These are phyloP conservation scores for Henckelia pumila DNA, from an alignment of 257 asterid species.

Conservation along the genomic window DNA sequence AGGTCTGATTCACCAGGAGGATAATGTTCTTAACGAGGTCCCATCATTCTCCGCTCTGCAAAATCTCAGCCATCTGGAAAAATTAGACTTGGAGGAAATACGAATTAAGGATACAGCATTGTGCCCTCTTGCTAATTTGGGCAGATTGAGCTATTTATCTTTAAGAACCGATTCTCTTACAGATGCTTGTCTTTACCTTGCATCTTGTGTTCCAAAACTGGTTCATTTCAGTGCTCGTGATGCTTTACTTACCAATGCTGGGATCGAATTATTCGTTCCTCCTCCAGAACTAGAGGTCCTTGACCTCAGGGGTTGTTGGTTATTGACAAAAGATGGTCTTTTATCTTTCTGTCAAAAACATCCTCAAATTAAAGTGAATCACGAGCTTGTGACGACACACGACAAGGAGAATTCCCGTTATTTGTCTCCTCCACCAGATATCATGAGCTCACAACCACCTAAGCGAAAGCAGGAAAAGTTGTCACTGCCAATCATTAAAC, in stretches of 20 bases:
- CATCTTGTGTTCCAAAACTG: constrained; percentile 45
- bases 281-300: constrained; percentile 54
- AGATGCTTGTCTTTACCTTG: constrained; percentile 49
- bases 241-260: constrained; percentile 60
- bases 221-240: constrained; percentile 52
- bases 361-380: constrained; percentile 62
- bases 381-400: constrained; percentile 41
- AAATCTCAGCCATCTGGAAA: constrained; percentile 57
- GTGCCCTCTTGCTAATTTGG: constrained; percentile 44
- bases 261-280: constrained; percentile 52
- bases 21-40: constrained; percentile 30
- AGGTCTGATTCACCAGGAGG: constrained; percentile 47
- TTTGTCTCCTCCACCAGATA: constrained; percentile 37
- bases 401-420: constrained; percentile 27
- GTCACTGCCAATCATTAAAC: constrained; percentile 29
- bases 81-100: constrained; percentile 60
- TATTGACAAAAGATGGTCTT: constrained; percentile 55
- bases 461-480: constrained; percentile 38
- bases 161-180: constrained; percentile 57
- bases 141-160: constrained; percentile 50
- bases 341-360: constrained; percentile 47
- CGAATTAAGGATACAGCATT: constrained; percentile 53
- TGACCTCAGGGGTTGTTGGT: constrained; percentile 94
- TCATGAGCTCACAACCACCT: constrained; percentile 17
- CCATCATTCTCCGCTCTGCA: constrained; percentile 51